Conservation (phyloP, 345 rosid species). For the Pistacia integerrima region DNA sequence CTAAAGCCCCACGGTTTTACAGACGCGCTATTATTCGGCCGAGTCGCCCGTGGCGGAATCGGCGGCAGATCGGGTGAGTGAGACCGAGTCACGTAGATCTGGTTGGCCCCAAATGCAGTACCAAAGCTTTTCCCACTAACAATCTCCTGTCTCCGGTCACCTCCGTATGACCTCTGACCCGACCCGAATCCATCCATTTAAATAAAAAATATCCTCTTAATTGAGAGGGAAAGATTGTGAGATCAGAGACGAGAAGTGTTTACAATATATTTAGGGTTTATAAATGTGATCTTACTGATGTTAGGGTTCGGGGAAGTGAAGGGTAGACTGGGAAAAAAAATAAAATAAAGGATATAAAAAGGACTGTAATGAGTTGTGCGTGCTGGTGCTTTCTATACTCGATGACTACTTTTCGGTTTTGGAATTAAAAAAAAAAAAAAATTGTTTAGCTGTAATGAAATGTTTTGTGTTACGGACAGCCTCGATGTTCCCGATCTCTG, state of each 20-base stretch:
- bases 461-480: not conserved
- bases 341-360: not conserved
- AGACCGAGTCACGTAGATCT: slow-evolving; percentile 35
- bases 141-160: slow-evolving; percentile 44
- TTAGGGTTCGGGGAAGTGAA: slow-evolving; percentile 16
- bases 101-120: slow-evolving; percentile 20
- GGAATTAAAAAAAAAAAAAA: not conserved
- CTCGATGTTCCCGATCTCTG: slow-evolving; percentile 22
- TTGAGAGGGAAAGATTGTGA: not conserved
- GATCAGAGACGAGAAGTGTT: not conserved
- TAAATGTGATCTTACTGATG: slow-evolving; percentile 6
- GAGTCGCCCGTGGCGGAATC: slow-evolving; percentile 29
- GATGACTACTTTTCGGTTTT: not conserved
- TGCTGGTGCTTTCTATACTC: not conserved
- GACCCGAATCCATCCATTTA: slow-evolving; percentile 46
- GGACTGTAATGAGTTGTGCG: not conserved
- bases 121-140: slow-evolving; percentile 52
- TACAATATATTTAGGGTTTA: slow-evolving; percentile 18
- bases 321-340: slow-evolving; percentile 17
- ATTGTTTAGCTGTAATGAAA: no score
- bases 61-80: slow-evolving; percentile 33
- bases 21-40: slow-evolving; percentile 25
- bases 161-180: slow-evolving; percentile 38
- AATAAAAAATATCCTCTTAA: not conserved
- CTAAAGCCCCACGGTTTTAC: slow-evolving; percentile 46